Evolutionary conservation across 2,329 filamentous ascomycete genomes (phyloP).

Genomic region (Colletotrichum phormii): DNA sequence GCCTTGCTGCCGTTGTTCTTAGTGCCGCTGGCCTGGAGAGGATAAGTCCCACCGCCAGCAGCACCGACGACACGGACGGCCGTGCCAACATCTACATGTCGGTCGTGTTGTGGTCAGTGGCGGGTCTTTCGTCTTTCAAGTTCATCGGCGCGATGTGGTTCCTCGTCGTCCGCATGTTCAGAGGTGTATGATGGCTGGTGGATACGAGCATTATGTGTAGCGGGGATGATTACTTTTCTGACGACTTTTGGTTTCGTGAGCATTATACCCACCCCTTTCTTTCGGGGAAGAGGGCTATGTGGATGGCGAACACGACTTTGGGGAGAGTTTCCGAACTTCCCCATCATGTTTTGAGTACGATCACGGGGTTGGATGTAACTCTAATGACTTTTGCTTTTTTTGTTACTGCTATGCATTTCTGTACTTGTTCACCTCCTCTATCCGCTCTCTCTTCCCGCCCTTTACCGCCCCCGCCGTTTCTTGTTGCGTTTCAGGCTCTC

Average conservation of each 20-base stretch:
- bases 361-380: slow-evolving; percentile 28
- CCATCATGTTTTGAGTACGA: slow-evolving; percentile 36
- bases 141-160: slow-evolving; percentile 93
- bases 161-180: slow-evolving; percentile 87
- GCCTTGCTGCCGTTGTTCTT: slow-evolving; percentile 85
- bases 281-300: slow-evolving; percentile 19
- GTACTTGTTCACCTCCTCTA: slow-evolving; percentile 1
- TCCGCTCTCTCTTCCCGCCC: background rate
- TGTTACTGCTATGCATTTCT: slow-evolving; percentile 6
- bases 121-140: slow-evolving; percentile 84
- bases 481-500: slow-evolving; percentile 20
- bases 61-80: slow-evolving; percentile 57
- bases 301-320: slow-evolving; percentile 33
- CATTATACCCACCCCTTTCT: slow-evolving; percentile 32
- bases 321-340: slow-evolving; percentile 15
- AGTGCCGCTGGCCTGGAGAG: slow-evolving; percentile 85
- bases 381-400: slow-evolving; percentile 24
- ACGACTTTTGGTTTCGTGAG: slow-evolving; percentile 20
- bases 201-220: background rate
- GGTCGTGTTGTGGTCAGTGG: slow-evolving; percentile 90
- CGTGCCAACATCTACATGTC: slow-evolving; percentile 86
- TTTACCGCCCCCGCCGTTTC: background rate
- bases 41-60: slow-evolving; percentile 60
- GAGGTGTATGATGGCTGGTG: slow-evolving; percentile 65
- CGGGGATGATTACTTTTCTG: background rate